Base-by-base conservation (phyloP, 1,284 basidiomycete genomes). In the Cryptococcus sp. region DNA sequence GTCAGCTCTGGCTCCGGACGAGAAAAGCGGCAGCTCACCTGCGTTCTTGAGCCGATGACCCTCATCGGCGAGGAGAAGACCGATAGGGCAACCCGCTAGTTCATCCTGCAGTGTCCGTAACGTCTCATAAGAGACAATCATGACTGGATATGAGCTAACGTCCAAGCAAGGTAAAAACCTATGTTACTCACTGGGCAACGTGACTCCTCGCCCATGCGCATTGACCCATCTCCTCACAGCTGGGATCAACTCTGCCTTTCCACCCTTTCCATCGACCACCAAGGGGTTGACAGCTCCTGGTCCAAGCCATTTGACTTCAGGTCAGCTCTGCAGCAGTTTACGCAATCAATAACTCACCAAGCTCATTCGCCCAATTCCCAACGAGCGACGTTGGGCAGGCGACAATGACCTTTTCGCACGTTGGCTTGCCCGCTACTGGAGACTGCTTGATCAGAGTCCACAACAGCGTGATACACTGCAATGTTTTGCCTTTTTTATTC, bases 51-150 rank as follows among this genome's bases (percentile, higher is more conserved):
- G 76, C 33, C 94, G 80, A 75, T 99, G 94, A 2, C 95, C 94
- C 75, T 99, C 94, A 63, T 98, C 94, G 56, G 91, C 95, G 9
- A 99, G 81, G 7, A 99, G 74, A 10, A 99, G 73, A 0, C 95
- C 95, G 28, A 99, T 89, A 42, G 80, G 83, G 52, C 87, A 87
- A 52, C 79, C 81, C 1, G 82, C 82, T 4, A 95, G 77, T 62
- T 92, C 82, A 4, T 75, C 82, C 6, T 83, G 79, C 9, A 95
- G 75, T 2, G 85, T 85, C n/a, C 92, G 82, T 43, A 99, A 78
- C 0, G 92, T 97, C 71, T 99, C 94, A 62, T 99, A 99, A 0
- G 95, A 98, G 1, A 97, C 94, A 59, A 99, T 97, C 89, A 98
- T 91, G 39, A 98, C 94, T 92, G 47, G 12, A n/a, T 28, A 21